Conservation (phyloP, 208 protist genomes). For the Herpetomonas muscarum region DNA sequence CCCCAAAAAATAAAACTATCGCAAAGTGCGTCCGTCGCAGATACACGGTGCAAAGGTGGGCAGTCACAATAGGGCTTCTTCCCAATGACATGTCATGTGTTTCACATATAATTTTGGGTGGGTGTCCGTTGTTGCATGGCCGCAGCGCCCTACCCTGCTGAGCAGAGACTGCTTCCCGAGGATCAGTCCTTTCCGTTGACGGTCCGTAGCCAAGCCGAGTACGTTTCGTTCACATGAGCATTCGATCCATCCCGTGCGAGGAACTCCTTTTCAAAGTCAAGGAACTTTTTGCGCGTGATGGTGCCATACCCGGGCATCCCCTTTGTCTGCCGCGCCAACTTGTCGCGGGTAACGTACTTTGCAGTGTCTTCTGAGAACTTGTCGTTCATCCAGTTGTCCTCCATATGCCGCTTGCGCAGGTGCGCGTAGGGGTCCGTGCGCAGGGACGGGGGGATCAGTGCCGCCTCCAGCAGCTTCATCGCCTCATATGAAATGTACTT, state of each 20-base stretch:
- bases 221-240: slow-evolving; percentile 73
- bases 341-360: slow-evolving; percentile 63
- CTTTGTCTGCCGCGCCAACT: slow-evolving; percentile 75
- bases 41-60: no score
- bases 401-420: slow-evolving; percentile 85
- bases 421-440: slow-evolving; percentile 81
- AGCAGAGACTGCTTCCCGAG: no score
- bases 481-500: slow-evolving; percentile 89
- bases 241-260: slow-evolving; percentile 50
- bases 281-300: slow-evolving; percentile 64
- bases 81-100: no score
- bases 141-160: no score
- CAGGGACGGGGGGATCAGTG: slow-evolving; percentile 78
- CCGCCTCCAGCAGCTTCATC: slow-evolving; percentile 76
- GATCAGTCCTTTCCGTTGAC: slow-evolving; percentile 4
- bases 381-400: slow-evolving; percentile 91
- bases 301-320: slow-evolving; percentile 72
- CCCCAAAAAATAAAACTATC: no score
- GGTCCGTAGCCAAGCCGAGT: slow-evolving; percentile 77
- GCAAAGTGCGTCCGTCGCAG: no score
- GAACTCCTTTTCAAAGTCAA: slow-evolving; percentile 76
- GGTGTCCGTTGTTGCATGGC: no score
- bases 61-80: no score
- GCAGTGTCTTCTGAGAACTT: slow-evolving; percentile 79
- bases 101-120: no score